Evolutionary conservation across 495 filamentous ascomycete species (phyloP), one percentile per base, ranked within the genome.

Genomic region (Chaetomium cochliodes): DNA sequence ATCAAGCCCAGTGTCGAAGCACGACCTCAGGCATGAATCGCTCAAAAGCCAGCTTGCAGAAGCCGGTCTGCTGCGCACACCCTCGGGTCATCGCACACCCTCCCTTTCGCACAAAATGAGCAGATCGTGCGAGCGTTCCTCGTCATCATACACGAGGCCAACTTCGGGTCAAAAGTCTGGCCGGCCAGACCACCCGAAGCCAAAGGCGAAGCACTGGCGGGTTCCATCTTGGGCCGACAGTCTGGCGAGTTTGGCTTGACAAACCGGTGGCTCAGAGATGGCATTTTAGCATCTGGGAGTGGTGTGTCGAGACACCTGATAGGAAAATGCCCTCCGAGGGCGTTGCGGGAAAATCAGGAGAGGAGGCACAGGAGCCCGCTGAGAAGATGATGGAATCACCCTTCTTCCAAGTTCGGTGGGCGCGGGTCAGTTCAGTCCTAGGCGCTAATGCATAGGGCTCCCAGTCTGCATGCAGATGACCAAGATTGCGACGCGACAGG

Each of bases 381-480:
- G 22, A n/a, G 22, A 46, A n/a, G 0, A 42, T 39, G 46, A 61
- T 61, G 28, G 28, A 51, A 61, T 53, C 47, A 42, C 30, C 20
- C 44, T 16, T 9, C 13, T 15, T 0, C 11, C 20, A 0, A 13
- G 18, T 33, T 37, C 16, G 26, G 2, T 5, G 2, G 1, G 3
- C 30, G 3, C 7, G 7, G 30, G 30, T 3, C 30, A 3, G 30
- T 3, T 33, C 30, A 3, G 30, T 37, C 8, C 12, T 33, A 15
- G n/a, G 5, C 2, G 4, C 26, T 33, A 28, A 37, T 37, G 16
- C 20, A 18, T 0, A 54, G 7, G 7, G n/a, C n/a, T n/a, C n/a
- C n/a, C n/a, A n/a, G n/a, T n/a, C 12, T 18, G 39, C n/a, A 52
- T 42, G 50, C 44, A 28, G 49, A 52, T 65, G 58, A 65, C 63